Percentiles rank a stretch among this genome's conserved stretches.
Evolutionary conservation across 148 eudicot species (phyloP).

Genomic region (Fallopia convolvulus): DNA sequence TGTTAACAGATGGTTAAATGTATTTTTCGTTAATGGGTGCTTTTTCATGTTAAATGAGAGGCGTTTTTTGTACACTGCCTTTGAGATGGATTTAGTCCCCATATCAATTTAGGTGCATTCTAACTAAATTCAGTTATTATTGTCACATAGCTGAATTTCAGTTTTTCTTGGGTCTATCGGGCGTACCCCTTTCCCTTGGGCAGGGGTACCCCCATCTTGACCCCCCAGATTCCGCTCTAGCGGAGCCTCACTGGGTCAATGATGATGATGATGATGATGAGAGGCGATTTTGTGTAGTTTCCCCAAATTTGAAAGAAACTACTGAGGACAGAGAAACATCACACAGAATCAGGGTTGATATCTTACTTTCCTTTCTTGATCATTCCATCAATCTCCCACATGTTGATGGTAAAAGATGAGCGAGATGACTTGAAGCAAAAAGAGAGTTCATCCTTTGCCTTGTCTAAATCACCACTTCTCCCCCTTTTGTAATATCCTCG

Average conservation of each 20-base stretch:
- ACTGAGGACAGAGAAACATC: background rate
- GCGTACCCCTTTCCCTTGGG: no score
- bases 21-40: background rate
- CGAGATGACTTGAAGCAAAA: constrained; percentile 99
- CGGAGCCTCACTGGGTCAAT: no score
- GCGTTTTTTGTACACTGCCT: no score
- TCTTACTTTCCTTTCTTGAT: constrained; percentile 92
- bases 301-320: background rate
- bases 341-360: background rate
- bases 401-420: constrained; percentile 91
- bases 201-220: no score
- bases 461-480: constrained; percentile 61
- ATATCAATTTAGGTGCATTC: no score
- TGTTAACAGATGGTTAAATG: background rate
- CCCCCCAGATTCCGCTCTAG: no score
- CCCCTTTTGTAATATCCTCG: constrained; percentile 82
- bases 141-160: no score
- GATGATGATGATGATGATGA: background rate
- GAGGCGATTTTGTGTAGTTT: background rate
- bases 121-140: no score
- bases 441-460: constrained; percentile 87
- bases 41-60: background rate
- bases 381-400: constrained; percentile 99
- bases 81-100: no score
- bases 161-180: no score